These are phyloP conservation scores for Pistacia integerrima DNA, from an alignment of 345 rosid species.

Conservation along the genomic window DNA sequence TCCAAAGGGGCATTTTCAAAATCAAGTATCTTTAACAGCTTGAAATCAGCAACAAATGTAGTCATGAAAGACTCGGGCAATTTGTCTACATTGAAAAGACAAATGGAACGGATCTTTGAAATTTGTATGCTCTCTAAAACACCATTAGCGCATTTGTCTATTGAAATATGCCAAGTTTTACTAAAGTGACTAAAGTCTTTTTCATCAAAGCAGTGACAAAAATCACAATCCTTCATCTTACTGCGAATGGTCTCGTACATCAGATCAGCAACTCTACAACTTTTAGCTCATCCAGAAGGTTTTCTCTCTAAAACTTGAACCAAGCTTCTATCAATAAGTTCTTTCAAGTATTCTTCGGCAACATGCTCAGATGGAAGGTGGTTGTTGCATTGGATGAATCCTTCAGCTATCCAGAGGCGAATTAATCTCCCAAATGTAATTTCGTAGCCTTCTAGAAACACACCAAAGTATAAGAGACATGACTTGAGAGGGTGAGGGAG, in stretches of 20 bases:
- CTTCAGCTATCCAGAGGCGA: too few species aligned
- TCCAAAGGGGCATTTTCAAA: background rate
- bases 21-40: slow-evolving; percentile 6
- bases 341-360: too few species aligned
- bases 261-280: too few species aligned
- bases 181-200: background rate
- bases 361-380: too few species aligned
- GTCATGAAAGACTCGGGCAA: background rate
- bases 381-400: too few species aligned
- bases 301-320: too few species aligned
- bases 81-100: slow-evolving; percentile 2
- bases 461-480: too few species aligned
- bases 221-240: slow-evolving; percentile 9
- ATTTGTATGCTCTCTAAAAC: background rate
- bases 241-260: slow-evolving; percentile 10
- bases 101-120: slow-evolving; percentile 13
- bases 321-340: too few species aligned
- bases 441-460: too few species aligned
- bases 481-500: too few species aligned
- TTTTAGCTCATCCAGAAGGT: too few species aligned
- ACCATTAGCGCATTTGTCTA: background rate
- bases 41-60: background rate
- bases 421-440: too few species aligned
- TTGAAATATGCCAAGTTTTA: slow-evolving; percentile 14
- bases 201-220: background rate